Percentiles rank a stretch among this genome's conserved stretches.
These are phyloP conservation scores for Globisporangium orthogonon DNA, from an alignment of 352 stramenopile genomes.

Conservation along the genomic window DNA sequence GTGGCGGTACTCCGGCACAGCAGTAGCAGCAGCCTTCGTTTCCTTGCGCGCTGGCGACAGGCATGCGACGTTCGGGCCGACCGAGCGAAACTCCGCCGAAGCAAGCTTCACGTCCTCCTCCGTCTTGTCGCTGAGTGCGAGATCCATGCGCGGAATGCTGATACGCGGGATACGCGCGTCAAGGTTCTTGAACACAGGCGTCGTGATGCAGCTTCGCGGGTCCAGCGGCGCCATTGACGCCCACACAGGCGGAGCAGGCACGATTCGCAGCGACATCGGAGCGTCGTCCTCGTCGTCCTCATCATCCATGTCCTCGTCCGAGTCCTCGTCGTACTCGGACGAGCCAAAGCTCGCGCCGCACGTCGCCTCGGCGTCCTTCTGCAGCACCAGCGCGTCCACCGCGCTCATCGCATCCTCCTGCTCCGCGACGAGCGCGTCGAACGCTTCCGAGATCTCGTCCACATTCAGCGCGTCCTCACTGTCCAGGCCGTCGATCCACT, in stretches of 20 bases:
- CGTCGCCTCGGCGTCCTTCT: conserved; percentile 30
- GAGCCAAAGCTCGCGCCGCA: conserved; percentile 28
- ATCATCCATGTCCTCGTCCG: conserved; percentile 21
- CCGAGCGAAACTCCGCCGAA: neutral
- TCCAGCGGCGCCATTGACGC: conserved; percentile 54
- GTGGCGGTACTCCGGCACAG: conserved; percentile 45
- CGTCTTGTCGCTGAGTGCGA: conserved; percentile 31
- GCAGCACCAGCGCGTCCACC: conserved; percentile 18
- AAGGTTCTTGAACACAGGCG: conserved; percentile 67
- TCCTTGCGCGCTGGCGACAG: conserved; percentile 48
- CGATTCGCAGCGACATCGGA: conserved; percentile 25
- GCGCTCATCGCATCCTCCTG: conserved; percentile 20
- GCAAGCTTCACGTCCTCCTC: conserved; percentile 14
- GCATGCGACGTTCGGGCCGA: conserved; percentile 8
- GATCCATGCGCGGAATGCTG: conserved; percentile 63
- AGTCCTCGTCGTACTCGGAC: conserved; percentile 20
- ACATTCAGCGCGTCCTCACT: conserved; percentile 66
- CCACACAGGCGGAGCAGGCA: conserved; percentile 48
- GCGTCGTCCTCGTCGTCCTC: conserved; percentile 14
- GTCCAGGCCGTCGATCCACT: conserved; percentile 65
- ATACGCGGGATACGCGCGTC: conserved; percentile 71
- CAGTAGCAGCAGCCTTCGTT: conserved; percentile 23
- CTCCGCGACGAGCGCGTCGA: conserved; percentile 52
- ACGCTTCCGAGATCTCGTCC: conserved; percentile 62
- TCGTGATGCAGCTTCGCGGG: conserved; percentile 71